Evolutionary conservation across 192 early-diverging fungal genomes (phyloP), one percentile per base, ranked within the genome.

Genomic region (Rhizoclosmatium sp.): DNA sequence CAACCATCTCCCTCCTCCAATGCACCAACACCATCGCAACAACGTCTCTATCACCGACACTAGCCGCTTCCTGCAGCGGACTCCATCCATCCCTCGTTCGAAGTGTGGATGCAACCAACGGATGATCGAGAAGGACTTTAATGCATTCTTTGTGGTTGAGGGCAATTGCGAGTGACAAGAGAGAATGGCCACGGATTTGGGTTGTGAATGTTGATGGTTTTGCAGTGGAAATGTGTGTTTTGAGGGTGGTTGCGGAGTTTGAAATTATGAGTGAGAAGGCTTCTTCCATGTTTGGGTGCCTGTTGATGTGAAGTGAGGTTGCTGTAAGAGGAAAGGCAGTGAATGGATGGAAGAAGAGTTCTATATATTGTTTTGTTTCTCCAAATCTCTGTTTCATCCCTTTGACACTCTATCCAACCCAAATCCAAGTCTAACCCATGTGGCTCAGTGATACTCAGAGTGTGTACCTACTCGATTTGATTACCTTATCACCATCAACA

Each of bases 381-480:
- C 31, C 31, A 31, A 31, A 31, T 31, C 31, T 31, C 0, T 31
- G 31, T 31, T 31, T 31, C 31, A 31, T 31, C 31, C 31, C 31
- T 31, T 31, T 31, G 31, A 31, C 31, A 31, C 31, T 31, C 31
- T 31, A 31, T 31, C 31, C 31, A 31, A 31, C 31, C 31, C 31
- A 31, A 31, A 31, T 31, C 31, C 31, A 31, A 31, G 31, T 31
- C 31, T 31, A 31, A 31, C 58, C 70, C 21, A 93, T 92, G 92
- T 93, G 92, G 92, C 73, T 93, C 71, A 86, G 91, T 14, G 92
- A 93, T 76, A 90, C 90, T 59, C 92, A 93, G 80, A 93, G 92
- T 93, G 86, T 59, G 91, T 87, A 16, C 51, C 16, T 7, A 54
- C 51, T 54, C 5, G 16, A 7, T 54, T 54, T 54, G 51, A 16